These are phyloP conservation scores for Aspergillus glaucus DNA, from an alignment of 2,329 filamentous ascomycete genomes.

Conservation along the genomic window DNA sequence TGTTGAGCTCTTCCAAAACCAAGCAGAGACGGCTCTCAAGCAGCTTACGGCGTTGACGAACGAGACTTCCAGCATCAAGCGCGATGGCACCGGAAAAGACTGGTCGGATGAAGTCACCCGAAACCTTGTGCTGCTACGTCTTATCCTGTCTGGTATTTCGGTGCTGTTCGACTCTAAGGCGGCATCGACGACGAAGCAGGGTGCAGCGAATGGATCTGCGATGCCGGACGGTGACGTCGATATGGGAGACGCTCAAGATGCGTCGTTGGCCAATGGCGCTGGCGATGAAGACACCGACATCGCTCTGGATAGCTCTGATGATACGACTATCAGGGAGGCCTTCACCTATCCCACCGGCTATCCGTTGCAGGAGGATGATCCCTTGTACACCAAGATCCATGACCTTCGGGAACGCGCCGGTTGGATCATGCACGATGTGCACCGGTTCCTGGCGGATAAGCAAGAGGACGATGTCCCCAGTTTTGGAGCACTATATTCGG, in stretches of 20 bases:
- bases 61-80: constrained; percentile 72
- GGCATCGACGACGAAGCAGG: constrained; percentile 50
- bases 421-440: constrained; percentile 72
- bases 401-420: constrained; percentile 74
- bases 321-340: constrained; percentile 64
- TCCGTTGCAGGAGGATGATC: constrained; percentile 57
- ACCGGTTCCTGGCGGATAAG: constrained; percentile 71
- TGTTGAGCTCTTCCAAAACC: constrained; percentile 77
- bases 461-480: constrained; percentile 95
- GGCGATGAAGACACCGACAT: constrained; percentile 41
- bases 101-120: constrained; percentile 97
- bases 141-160: constrained; percentile 87
- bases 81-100: constrained; percentile 93
- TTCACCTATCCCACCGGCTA: constrained; percentile 90
- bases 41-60: constrained; percentile 74
- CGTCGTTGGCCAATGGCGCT: constrained; percentile 15
- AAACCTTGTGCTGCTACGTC: constrained; percentile 76
- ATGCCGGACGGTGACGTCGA: constrained; percentile 35
- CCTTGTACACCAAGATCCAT: constrained; percentile 71
- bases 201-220: constrained; percentile 34
- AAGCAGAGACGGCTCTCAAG: constrained; percentile 68
- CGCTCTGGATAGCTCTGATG: constrained; percentile 52
- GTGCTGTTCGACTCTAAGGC: constrained; percentile 78
- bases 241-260: constrained; percentile 39
- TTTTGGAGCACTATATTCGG: constrained; percentile 86